Base-by-base conservation (phyloP, 371 early-diverging fungal genomes). In the Rhizomucor miehei region DNA sequence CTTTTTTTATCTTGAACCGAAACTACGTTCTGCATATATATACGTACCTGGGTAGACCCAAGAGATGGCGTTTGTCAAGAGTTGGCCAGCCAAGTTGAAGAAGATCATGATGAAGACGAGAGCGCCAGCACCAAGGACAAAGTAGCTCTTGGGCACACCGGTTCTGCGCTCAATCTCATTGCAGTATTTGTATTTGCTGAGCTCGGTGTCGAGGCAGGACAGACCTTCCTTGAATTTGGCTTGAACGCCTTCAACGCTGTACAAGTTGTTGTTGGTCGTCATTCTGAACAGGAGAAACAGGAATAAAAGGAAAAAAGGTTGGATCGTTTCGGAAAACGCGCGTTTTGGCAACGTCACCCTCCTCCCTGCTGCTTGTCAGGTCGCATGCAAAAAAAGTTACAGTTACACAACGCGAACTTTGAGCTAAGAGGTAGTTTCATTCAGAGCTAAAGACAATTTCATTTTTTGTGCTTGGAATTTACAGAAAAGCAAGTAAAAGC, bases 21-120 rank as follows among this genome's bases (percentile, higher is more conserved):
- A n/a, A 46, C 47, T 12, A 52, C 49, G 59, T 58, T 63, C 57
- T 36, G 17, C 16, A 29, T 51, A 44, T 25, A 19, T 29, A 49
- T 19, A 65, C 64, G 40, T 75, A 78, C 77, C 79, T 50, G 97
- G 94, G 76, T 94, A 96, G 17, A 86, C 78, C 79, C 90, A 96
- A 9, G 95, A 94, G 24, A 94, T 70, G 56, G 88, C 54, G 74
- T 89, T 91, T 52, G 92, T 91, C 46, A 91, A 65, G n/a, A 92
- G 71, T 46, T 80, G 70, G 25, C 88, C 92, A 46, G 87, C 93
- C 56, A 93, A 59, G 73, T 97, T 93, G 68, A 97, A 89, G 67
- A 94, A 89, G 62, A 95, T 85, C 66, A 95, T 79, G 21, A 90
- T 39, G 48, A 84, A 59, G 39, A 84, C 39, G 24, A 92, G 59